Conservation (phyloP, 768 basidiomycete species). For the Chiua virens region DNA sequence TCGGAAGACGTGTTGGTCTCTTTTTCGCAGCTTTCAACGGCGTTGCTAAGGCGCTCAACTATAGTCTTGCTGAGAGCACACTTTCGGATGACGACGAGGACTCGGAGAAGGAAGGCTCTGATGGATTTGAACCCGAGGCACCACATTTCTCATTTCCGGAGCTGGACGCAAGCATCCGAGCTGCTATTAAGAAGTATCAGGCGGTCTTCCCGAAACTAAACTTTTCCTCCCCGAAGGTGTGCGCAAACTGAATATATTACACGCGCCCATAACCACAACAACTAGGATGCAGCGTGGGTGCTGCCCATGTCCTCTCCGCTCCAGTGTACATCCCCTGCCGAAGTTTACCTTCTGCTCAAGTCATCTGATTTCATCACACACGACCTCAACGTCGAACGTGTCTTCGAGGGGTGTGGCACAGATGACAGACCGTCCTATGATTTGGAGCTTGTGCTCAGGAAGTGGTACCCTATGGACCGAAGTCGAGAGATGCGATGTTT, state of each 20-base stretch:
- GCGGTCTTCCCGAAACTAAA: slow-evolving; percentile 96
- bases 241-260: slow-evolving; percentile 14
- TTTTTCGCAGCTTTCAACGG: background rate
- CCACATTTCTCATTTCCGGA: slow-evolving; percentile 72
- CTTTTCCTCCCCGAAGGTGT: slow-evolving; percentile 89
- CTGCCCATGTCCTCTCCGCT: slow-evolving; percentile 80
- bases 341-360: slow-evolving; percentile 90
- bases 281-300: slow-evolving; percentile 89
- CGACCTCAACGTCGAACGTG: slow-evolving; percentile 57
- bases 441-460: slow-evolving; percentile 83
- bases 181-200: slow-evolving; percentile 64
- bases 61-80: slow-evolving; percentile 52
- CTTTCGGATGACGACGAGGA: slow-evolving; percentile 59
- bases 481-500: slow-evolving; percentile 91
- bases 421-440: slow-evolving; percentile 42
- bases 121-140: slow-evolving; percentile 34
- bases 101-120: slow-evolving; percentile 36
- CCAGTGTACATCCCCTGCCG: slow-evolving; percentile 83
- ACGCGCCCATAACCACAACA: background rate
- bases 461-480: slow-evolving; percentile 85
- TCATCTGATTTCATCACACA: slow-evolving; percentile 89
- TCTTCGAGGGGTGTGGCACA: slow-evolving; percentile 66
- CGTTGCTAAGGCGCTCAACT: background rate
- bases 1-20: slow-evolving; percentile 70
- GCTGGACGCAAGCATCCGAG: slow-evolving; percentile 71